Base-by-base conservation (phyloP, 2,329 filamentous ascomycete species). In the Leptosphaerulina australis region DNA sequence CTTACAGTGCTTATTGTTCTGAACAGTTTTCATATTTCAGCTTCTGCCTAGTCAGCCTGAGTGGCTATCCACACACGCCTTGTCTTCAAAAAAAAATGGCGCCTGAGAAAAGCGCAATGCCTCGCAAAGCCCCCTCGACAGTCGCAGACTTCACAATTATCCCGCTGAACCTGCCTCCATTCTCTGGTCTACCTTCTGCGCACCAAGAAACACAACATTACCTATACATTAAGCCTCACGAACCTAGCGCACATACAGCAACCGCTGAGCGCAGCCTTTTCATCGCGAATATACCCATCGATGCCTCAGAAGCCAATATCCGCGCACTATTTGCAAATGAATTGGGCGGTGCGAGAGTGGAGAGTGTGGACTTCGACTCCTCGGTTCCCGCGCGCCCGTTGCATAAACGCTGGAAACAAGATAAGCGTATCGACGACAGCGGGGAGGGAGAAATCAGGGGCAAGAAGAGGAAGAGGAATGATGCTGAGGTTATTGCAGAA, bases 211-310 rank as follows among this genome's bases (percentile, higher is more conserved):
- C 85, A 50, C 84, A 83, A 39, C 94, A 97, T 76, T 90, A 92
- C 74, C 79, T 97, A 64, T 96, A 96, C 76, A 76, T 97, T 46
- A 90, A 90, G 59, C 85, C 85, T 46, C 92, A 97, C 74, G 81
- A 86, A 35, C 91, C 93, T 53, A 90, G 88, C 74, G 81, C 62
- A 15, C 57, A 68, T 18, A 67, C 64, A 9, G 85, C 89, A 11
- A 88, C 88, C 6, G 79, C 82, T 45, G 82, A 88, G 71, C 86
- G 92, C 62, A 91, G 89, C 54, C 81, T 99, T 14, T 99, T 96
- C 74, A 70, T 96, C n/a, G 88, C 92, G 57, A 97, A 99, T 66
- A 77, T 95, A 0, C 94, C 94, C 5, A 80, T 88, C 56, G 92
- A 97, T 68, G 87, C 90, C 51, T 95, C 90, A 4, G 86, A 90